These are phyloP conservation scores for Colletotrichum limetticola DNA, from an alignment of 2,329 filamentous ascomycete species.

Conservation along the genomic window DNA sequence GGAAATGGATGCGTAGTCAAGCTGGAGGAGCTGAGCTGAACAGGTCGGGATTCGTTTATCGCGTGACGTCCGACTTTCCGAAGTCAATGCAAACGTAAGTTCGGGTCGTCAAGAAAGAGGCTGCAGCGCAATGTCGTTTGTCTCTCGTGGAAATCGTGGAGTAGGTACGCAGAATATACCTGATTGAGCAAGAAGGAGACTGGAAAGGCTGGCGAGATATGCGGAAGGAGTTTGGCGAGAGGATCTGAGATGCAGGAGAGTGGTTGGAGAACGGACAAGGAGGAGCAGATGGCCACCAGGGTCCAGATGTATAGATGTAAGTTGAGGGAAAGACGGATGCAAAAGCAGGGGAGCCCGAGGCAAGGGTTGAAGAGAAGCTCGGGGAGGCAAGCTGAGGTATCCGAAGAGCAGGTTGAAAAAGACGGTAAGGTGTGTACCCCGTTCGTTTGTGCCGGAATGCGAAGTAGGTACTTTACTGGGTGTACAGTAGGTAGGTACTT, in stretches of 20 bases:
- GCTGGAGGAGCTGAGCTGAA: not conserved
- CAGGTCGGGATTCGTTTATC: not conserved
- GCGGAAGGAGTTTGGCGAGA: not conserved
- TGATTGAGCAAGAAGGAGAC: not conserved
- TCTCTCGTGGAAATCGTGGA: not conserved
- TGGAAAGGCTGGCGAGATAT: not conserved
- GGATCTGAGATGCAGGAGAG: not conserved
- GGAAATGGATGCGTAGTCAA: not conserved
- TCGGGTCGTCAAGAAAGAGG: not conserved
- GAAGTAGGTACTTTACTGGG: not conserved
- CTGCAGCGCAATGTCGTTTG: not conserved
- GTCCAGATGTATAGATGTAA: constrained; percentile 25
- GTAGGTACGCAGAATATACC: not conserved
- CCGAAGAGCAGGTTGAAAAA: not conserved
- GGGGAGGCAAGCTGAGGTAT: not conserved
- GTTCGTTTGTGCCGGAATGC: constrained; percentile 2
- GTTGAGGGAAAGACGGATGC: constrained; percentile 6
- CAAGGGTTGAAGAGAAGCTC: not conserved
- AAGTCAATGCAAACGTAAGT: not conserved
- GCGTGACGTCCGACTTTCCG: constrained; percentile 4
- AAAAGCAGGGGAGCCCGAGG: constrained; percentile 3
- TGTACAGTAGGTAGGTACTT: not conserved
- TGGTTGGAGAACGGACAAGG: not conserved
- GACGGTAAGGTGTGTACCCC: not conserved
- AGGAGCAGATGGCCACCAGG: constrained; percentile 22